phyloP scores from a whole-genome alignment of 257 asterid species.

The Ophiorrhiza pumila region DNA sequence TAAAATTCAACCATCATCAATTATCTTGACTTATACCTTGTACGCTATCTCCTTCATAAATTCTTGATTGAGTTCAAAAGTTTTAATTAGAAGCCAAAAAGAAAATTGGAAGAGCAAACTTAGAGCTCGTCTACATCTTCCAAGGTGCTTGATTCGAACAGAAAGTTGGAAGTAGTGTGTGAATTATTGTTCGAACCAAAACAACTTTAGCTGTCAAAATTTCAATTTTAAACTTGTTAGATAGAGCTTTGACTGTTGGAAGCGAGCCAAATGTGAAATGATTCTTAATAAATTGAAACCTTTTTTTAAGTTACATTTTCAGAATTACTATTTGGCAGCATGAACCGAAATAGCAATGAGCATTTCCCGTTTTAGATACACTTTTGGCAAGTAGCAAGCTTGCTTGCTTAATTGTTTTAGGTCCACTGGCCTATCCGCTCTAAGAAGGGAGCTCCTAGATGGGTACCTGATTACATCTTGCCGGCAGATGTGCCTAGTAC shows the following conservation, averaged over 20 bases:
- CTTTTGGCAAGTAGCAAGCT: background rate
- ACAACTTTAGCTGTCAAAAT: background rate
- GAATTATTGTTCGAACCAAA: background rate
- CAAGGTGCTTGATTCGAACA: background rate
- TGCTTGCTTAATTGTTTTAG: conserved; percentile 22
- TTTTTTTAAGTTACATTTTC: too few relatives aligned
- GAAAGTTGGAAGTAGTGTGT: background rate
- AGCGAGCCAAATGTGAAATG: background rate
- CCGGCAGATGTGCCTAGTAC: conserved; percentile 50
- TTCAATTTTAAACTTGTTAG: background rate
- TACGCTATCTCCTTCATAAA: conserved; percentile 26
- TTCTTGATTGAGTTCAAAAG: background rate
- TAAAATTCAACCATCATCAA: too few relatives aligned
- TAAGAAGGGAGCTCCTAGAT: conserved; percentile 41
- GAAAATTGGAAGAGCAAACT: background rate
- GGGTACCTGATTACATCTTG: conserved; percentile 33
- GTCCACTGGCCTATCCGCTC: conserved; percentile 62
- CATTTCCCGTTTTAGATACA: background rate
- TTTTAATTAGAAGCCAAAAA: background rate
- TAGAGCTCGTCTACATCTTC: background rate
- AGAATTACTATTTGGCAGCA: background rate
- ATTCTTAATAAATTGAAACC: too few relatives aligned
- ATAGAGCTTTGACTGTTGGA: background rate
- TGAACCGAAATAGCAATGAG: background rate
- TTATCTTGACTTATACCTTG: conserved; percentile 63